Evolutionary conservation across 2,329 filamentous ascomycete genomes (phyloP).

Genomic region (Neonectria ditissima): DNA sequence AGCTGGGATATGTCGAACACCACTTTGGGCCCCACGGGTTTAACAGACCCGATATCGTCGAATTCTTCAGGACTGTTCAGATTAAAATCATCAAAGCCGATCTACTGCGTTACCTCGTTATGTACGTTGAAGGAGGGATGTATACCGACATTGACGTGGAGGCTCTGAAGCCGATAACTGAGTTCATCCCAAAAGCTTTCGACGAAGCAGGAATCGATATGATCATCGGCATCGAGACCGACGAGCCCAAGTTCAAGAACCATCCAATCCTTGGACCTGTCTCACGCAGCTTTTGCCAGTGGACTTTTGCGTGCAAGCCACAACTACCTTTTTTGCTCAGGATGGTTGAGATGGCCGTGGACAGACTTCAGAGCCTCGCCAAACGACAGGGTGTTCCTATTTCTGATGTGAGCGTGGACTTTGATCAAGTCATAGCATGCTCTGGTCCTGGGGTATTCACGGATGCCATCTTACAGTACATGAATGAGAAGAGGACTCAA

Average conservation of each 20-base stretch:
- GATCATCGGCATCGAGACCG: constrained; percentile 4
- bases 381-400: constrained; percentile 5
- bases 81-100: constrained; percentile 6
- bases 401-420: constrained; percentile 9
- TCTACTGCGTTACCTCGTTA: constrained; percentile 11
- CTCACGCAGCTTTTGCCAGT: constrained; percentile 10
- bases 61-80: constrained; percentile 2
- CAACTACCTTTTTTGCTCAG: constrained; percentile 7
- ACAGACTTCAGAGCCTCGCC: constrained; percentile 2
- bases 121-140: constrained; percentile 16
- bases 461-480: constrained; percentile 15
- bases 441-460: constrained; percentile 13
- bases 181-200: constrained; percentile 9
- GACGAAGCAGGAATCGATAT: constrained; percentile 10
- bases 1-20: constrained; percentile 14
- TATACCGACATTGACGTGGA: constrained; percentile 17
- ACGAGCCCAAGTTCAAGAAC: constrained; percentile 7
- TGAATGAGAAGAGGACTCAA: constrained; percentile 11
- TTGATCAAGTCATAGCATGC: constrained; percentile 10
- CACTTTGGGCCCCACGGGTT: constrained; percentile 16
- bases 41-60: constrained; percentile 15
- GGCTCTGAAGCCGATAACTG: constrained; percentile 9
- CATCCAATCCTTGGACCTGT: constrained; percentile 12
- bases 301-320: constrained; percentile 13
- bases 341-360: background rate